These are phyloP conservation scores for Vitis hybrid DNA, from an alignment of 177 flowering plant genomes.

Conservation along the genomic window DNA sequence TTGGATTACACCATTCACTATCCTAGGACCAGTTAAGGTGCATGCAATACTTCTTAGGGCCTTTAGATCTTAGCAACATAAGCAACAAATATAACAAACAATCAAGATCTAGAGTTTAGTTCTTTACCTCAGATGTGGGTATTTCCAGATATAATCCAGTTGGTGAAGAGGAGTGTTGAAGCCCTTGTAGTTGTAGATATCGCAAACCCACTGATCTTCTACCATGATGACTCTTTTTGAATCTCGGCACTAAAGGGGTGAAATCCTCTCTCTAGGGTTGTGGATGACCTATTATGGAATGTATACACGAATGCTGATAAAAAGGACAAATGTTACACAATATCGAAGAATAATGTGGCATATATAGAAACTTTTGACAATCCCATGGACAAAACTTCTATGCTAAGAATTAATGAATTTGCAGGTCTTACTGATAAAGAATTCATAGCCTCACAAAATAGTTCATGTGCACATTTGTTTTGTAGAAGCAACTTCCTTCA, in stretches of 20 bases:
- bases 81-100: no score
- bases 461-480: constrained; percentile 4
- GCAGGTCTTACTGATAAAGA: constrained; percentile 20
- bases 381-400: constrained; percentile 21
- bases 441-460: constrained; percentile 11
- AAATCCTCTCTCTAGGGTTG: background rate
- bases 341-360: constrained; percentile 13
- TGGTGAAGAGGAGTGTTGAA: no score
- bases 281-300: constrained; percentile 20
- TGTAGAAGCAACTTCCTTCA: constrained; percentile 6
- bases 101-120: no score
- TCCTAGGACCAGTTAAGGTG: no score
- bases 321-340: constrained; percentile 7
- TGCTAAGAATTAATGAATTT: constrained; percentile 23
- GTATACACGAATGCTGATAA: constrained; percentile 3
- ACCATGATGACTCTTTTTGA: constrained; percentile 1
- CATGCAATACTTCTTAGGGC: no score
- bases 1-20: no score
- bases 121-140: no score
- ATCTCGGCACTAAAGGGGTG: constrained; percentile 1
- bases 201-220: background rate
- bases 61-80: no score
- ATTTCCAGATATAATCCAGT: no score
- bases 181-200: no score
- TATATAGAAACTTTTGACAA: constrained; percentile 12